phyloP scores from a whole-genome alignment of 495 filamentous ascomycete genomes.

The Aspergillus sclerotioniger region DNA sequence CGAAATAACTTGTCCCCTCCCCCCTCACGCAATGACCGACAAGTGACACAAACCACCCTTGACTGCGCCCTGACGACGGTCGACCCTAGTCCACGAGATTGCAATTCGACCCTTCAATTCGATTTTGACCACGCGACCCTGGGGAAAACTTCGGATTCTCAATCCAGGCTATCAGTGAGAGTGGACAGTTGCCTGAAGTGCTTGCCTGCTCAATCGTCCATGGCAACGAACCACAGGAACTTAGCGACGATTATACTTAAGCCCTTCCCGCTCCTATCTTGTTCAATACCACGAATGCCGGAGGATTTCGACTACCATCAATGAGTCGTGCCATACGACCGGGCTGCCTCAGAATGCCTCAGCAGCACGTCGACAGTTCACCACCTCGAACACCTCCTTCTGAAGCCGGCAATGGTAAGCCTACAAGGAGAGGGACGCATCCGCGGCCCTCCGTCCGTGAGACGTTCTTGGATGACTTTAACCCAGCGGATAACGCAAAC shows the following conservation, averaged over 20 bases:
- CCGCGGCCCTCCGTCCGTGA: conserved; percentile 44
- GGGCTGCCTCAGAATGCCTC: conserved; percentile 33
- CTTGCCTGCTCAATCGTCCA: background rate
- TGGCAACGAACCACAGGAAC: background rate
- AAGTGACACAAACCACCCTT: conserved; percentile 15
- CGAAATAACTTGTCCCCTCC: background rate
- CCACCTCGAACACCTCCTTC: conserved; percentile 50
- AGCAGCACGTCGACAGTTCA: conserved; percentile 31
- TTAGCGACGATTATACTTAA: background rate
- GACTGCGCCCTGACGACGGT: background rate
- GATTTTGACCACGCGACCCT: background rate
- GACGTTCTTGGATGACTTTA: conserved; percentile 51
- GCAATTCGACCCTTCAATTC: background rate
- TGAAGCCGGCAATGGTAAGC: conserved; percentile 31
- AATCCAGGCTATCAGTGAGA: background rate
- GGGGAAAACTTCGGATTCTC: background rate
- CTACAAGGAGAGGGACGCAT: conserved; percentile 29
- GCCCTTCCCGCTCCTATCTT: background rate
- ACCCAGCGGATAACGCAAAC: conserved; percentile 38
- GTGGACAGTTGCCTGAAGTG: background rate
- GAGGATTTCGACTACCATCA: background rate
- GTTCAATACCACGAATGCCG: conserved; percentile 9
- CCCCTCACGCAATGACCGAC: conserved; percentile 20
- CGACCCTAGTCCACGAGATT: background rate
- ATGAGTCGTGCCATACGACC: conserved; percentile 20